These are phyloP conservation scores for Oryza officinalis DNA, from an alignment of 176 grass and related monocot species.

Conservation along the genomic window DNA sequence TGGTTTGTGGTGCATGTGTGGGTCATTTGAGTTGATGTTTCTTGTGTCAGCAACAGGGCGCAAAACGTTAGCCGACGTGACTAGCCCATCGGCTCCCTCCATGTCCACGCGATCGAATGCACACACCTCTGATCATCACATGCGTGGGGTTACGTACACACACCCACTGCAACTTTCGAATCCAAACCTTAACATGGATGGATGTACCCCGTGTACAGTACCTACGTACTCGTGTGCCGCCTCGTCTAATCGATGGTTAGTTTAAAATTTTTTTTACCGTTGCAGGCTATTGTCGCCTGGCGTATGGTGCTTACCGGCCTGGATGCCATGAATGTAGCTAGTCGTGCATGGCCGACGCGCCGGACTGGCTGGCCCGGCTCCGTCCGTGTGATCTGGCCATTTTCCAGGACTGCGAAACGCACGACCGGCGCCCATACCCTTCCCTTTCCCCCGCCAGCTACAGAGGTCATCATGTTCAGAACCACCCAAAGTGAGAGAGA, in stretches of 20 bases:
- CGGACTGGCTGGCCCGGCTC: not conserved
- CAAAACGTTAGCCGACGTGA: slow-evolving; percentile 27
- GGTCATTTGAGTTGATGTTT: slow-evolving; percentile 47
- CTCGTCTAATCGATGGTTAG: not conserved
- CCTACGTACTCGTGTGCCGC: not conserved
- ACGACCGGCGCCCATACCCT: not conserved
- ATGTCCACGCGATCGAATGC: not conserved
- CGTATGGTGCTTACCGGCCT: not conserved
- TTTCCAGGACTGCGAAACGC: not conserved
- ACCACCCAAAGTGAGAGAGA: not conserved
- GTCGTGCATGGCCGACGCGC: not conserved
- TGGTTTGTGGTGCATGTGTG: not conserved
- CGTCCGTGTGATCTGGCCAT: not conserved
- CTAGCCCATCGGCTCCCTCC: not conserved
- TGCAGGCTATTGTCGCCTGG: not conserved
- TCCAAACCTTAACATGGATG: not conserved
- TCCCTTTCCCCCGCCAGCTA: not conserved
- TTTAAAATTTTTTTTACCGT: not conserved
- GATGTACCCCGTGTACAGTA: not conserved
- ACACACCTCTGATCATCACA: not conserved
- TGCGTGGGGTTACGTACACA: not conserved
- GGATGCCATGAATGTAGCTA: not conserved
- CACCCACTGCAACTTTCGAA: not conserved
- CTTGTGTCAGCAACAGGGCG: slow-evolving; percentile 36
- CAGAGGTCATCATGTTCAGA: slow-evolving; percentile 4